phyloP scores from a whole-genome alignment of 2,329 filamentous ascomycete species.

The Raffaelea ambrosiae region DNA sequence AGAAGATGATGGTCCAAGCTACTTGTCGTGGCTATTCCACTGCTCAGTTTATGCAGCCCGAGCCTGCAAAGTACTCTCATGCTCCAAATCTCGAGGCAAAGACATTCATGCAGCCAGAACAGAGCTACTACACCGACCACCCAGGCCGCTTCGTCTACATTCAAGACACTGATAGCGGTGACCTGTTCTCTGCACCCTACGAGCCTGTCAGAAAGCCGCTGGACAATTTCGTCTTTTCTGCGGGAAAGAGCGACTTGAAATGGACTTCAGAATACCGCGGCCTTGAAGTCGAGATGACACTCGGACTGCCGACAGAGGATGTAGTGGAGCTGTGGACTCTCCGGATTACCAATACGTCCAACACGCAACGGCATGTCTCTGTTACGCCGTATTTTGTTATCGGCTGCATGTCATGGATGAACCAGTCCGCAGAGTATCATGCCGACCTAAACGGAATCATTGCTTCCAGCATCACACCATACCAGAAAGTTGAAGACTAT shows the following conservation, averaged over 20 bases:
- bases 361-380: constrained; percentile 35
- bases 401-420: constrained; percentile 57
- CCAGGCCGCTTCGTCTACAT: constrained; percentile 51
- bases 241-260: constrained; percentile 44
- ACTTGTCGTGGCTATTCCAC: constrained; percentile 51
- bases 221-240: constrained; percentile 43
- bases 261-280: constrained; percentile 45
- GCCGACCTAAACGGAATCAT: constrained; percentile 39
- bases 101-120: constrained; percentile 54
- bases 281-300: constrained; percentile 41
- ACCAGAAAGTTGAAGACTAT: constrained; percentile 48
- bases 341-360: constrained; percentile 39
- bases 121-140: constrained; percentile 50
- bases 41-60: constrained; percentile 52
- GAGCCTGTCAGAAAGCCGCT: constrained; percentile 41
- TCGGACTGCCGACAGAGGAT: constrained; percentile 43
- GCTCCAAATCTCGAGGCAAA: constrained; percentile 48
- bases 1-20: constrained; percentile 52
- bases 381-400: constrained; percentile 49
- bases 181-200: constrained; percentile 46
- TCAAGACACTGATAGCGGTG: constrained; percentile 43
- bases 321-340: constrained; percentile 49
- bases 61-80: constrained; percentile 51
- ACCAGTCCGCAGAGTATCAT: constrained; percentile 45
- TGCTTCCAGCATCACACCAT: constrained; percentile 44